These are phyloP conservation scores for Pseudogymnoascus sp. DNA, from an alignment of 2,329 filamentous ascomycete species.

Conservation along the genomic window DNA sequence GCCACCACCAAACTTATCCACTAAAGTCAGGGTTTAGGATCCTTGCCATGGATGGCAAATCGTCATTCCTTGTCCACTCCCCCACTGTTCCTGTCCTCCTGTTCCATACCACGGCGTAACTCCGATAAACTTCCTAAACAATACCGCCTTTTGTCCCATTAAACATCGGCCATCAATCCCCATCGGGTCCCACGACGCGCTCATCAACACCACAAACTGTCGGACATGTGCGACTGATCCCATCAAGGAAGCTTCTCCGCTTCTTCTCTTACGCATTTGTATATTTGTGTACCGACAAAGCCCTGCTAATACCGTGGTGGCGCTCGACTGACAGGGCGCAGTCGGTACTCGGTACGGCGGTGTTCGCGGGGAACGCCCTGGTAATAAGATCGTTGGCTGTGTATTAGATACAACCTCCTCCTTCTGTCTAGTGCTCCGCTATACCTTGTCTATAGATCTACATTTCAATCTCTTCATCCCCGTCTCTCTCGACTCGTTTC, in stretches of 20 bases:
- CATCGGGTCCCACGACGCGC: neutral
- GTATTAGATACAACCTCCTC: neutral
- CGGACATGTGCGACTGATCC: neutral
- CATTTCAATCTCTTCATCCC: neutral
- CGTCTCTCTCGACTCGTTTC: neutral
- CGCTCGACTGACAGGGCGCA: neutral
- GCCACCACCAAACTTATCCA: neutral
- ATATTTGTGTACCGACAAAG: neutral
- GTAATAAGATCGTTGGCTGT: neutral
- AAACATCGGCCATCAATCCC: neutral
- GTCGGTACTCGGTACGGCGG: neutral
- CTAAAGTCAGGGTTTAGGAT: neutral
- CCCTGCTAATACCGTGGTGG: neutral
- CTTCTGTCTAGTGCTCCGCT: neutral
- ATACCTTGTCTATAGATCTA: neutral
- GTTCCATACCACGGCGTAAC: neutral
- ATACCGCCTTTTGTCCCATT: neutral
- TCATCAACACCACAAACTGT: neutral
- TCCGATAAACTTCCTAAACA: neutral
- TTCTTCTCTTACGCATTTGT: neutral
- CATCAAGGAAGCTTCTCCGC: neutral
- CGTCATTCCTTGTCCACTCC: neutral
- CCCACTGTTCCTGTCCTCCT: neutral
- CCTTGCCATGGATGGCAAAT: neutral
- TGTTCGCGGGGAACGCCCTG: neutral